Conservation (phyloP, 2,329 filamentous ascomycete species). For the Talaromyces albobiverticillius region DNA sequence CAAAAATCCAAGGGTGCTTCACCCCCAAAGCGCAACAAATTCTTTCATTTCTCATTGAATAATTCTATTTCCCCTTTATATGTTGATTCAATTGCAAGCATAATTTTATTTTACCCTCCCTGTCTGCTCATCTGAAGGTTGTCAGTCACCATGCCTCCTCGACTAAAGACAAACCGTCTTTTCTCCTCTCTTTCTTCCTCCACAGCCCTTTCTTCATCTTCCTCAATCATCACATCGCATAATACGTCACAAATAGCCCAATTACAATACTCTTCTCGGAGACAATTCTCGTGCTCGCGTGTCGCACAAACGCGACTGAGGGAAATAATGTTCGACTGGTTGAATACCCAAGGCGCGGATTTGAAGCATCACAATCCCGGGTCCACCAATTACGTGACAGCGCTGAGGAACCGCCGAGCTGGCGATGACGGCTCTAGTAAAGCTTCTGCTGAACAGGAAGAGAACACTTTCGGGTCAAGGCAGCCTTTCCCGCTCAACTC, state of each 20-base stretch:
- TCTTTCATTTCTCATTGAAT: background rate
- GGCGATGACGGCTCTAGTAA: background rate
- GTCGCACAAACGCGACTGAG: constrained; percentile 49
- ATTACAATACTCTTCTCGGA: constrained; percentile 19
- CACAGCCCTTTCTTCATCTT: constrained; percentile 20
- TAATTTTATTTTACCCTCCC: background rate
- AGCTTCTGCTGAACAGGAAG: background rate
- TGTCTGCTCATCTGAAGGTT: background rate
- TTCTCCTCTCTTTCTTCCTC: constrained; percentile 29
- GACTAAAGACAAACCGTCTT: constrained; percentile 31
- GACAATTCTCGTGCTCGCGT: constrained; percentile 33
- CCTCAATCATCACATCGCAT: constrained; percentile 16
- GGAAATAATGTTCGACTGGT: constrained; percentile 58
- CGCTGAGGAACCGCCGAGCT: constrained; percentile 16
- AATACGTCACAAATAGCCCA: constrained; percentile 15
- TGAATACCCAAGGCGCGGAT: constrained; percentile 40
- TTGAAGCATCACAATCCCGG: constrained; percentile 32
- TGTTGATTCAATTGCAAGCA: background rate
- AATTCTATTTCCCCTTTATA: background rate
- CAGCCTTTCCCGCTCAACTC: constrained; percentile 73
- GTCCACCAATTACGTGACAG: constrained; percentile 29
- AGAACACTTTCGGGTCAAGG: constrained; percentile 13
- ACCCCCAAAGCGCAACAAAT: constrained; percentile 6
- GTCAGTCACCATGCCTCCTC: constrained; percentile 35
- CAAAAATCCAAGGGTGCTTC: constrained; percentile 15